Evolutionary conservation across 2,329 filamentous ascomycete genomes (phyloP), one percentile per base, ranked within the genome.

Genomic region (Diplocarpon rosae): DNA sequence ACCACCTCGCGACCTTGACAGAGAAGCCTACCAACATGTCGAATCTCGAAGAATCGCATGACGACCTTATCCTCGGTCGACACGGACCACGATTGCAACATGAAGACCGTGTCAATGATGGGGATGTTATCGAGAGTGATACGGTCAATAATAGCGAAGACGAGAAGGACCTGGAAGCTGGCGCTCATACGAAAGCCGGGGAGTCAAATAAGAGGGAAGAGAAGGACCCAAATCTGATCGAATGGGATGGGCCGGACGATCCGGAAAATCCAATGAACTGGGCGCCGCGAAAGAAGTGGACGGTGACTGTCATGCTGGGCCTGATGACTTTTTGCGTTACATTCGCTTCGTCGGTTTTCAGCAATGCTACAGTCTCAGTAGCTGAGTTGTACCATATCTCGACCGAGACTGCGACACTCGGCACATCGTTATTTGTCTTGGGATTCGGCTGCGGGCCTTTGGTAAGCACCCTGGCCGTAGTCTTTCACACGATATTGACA

Each of bases 381-480:
- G 50, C 56, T 14, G 45, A 49, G 27, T 20, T 49, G 4, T 59
- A 49, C 35, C 37, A 39, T 3, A 53, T 59, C 8, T 51, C 50
- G n/a, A 47, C 50, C 8, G 63, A 31, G 55, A 65, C 85, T 1
- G 72, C 71, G 0, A 71, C 76, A 0, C 79, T 87, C 39, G 77
- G 81, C 44, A 76, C 85, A 11, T 66, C 65, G 10, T 43, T 51
- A 10, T 56, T 48, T 57, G 65, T 39, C 58, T 63, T 41, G 46
- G 68, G 46, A 42, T 68, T 30, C 41, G 51, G 45, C n/a, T 45
- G 48, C 30, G 52, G 53, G 13, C 52, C 52, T 13, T 35, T 56
- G 36, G 49, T 52, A 43, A 39, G 50, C 42, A 17, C 30, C 10
- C 4, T 14, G 4, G 30, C 30, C 11, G 30, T 9, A 32, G 30